Base-by-base conservation (phyloP, 768 basidiomycete genomes). In the Trametes cubensis region DNA sequence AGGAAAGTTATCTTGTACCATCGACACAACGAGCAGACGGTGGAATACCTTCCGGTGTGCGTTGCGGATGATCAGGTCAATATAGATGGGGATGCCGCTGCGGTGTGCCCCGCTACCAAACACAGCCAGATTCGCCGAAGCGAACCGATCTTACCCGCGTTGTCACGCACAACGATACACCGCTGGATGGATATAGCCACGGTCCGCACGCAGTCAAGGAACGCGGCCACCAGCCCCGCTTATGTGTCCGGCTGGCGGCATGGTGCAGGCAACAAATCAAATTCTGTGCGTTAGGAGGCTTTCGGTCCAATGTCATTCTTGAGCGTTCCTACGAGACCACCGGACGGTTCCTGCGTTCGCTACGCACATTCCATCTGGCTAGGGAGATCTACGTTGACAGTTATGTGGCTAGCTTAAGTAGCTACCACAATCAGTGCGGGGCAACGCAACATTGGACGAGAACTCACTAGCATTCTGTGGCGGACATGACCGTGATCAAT, bases 341-440 rank as follows among this genome's bases (percentile, higher is more conserved):
- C 47, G 41, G 21, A 23, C 39, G 21, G 23, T 50, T 21, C 21
- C n/a, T 62, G 41, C 55, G 50, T 28, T 57, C 23, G n/a, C 46
- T 54, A 28, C 55, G 61, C 55, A 57, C 50, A 39, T 57, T 25
- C 49, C 34, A 26, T 48, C 20, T 15, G 34, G 4, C 28, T 38
- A n/a, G 20, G 15, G n/a, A 21, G 11, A 50, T 10, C 41, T 34
- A 34, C 34, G 10, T 34, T 34, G 34, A 11, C 34, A 34, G 34
- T 34, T 34, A 11, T 34, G 34, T 34, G 34, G 34, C 34, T 34
- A 4, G 11, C 34, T 34, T 34, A 34, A 10, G 4, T 5, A 34
- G 10, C 34, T 4, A 34, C 34, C 34, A 34, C 34, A 34, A 34
- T 34, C 34, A 34, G 34, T 34, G 34, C 11, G 11, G 34, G 5